Evolutionary conservation across 83 land plant species (phyloP).

Genomic region (Picea engelmannii): DNA sequence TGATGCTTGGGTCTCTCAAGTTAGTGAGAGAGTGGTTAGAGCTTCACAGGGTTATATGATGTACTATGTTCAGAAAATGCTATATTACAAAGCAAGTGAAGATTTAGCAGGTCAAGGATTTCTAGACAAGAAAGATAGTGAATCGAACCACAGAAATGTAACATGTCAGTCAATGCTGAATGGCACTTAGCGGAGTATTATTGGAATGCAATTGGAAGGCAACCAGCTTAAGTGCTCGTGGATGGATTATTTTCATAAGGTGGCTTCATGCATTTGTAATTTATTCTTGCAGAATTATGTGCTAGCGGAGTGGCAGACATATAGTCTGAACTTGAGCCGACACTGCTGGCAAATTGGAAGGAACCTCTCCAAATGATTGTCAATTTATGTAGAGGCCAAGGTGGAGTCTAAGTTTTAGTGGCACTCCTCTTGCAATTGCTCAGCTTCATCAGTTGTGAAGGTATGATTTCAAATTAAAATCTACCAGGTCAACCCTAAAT

Average conservation of each 20-base stretch:
- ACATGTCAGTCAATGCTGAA: background rate
- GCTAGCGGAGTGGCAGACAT: background rate
- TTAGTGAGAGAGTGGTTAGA: slow-evolving; percentile 72
- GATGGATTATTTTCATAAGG: background rate
- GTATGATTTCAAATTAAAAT: background rate
- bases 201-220: background rate
- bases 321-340: background rate
- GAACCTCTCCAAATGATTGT: background rate
- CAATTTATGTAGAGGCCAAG: background rate
- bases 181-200: background rate
- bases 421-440: background rate
- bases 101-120: slow-evolving; percentile 13
- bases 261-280: background rate
- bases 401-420: background rate
- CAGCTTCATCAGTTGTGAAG: background rate
- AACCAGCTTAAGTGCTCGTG: background rate
- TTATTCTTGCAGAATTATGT: background rate
- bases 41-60: slow-evolving; percentile 81
- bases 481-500: background rate
- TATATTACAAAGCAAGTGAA: slow-evolving; percentile 36
- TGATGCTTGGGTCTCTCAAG: slow-evolving; percentile 84
- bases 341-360: background rate
- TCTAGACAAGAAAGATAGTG: background rate
- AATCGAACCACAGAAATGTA: background rate
- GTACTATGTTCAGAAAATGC: slow-evolving; percentile 74